These are phyloP conservation scores for Colletotrichum horii DNA, from an alignment of 2,329 filamentous ascomycete genomes.

Conservation along the genomic window DNA sequence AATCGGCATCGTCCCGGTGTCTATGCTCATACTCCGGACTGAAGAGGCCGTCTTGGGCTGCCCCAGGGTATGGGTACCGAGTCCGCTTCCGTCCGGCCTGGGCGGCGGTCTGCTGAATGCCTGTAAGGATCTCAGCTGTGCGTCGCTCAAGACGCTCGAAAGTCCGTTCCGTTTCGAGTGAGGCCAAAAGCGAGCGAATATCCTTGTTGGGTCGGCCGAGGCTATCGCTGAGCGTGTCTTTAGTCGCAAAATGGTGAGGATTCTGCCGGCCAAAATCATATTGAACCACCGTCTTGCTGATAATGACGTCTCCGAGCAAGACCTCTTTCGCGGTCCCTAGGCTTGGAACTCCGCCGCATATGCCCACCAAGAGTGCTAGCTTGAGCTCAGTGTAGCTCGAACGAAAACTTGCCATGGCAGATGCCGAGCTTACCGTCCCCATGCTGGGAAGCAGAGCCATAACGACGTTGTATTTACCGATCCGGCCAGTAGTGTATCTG, in stretches of 20 bases:
- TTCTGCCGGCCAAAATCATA: slow-evolving; percentile 27
- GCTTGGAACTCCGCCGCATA: slow-evolving; percentile 28
- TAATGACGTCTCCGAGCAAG: slow-evolving; percentile 36
- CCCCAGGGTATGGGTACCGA: slow-evolving; percentile 29
- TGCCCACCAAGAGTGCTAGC: slow-evolving; percentile 27
- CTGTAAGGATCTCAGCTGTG: slow-evolving; percentile 17
- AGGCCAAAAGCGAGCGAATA: slow-evolving; percentile 31
- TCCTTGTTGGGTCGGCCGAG: slow-evolving; percentile 20
- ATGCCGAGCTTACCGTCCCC: slow-evolving; percentile 29
- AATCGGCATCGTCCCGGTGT: slow-evolving; percentile 24
- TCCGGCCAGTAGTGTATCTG: slow-evolving; percentile 27
- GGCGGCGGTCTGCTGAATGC: slow-evolving; percentile 22
- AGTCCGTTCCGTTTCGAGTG: slow-evolving; percentile 23
- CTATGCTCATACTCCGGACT: slow-evolving; percentile 30
- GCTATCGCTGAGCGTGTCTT: slow-evolving; percentile 19
- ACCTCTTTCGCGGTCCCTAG: slow-evolving; percentile 11
- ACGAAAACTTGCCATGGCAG: slow-evolving; percentile 13
- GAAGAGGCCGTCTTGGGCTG: slow-evolving; percentile 33
- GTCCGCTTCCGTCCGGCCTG: slow-evolving; percentile 6
- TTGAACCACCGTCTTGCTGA: slow-evolving; percentile 28
- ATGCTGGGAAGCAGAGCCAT: slow-evolving; percentile 32
- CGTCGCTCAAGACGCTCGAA: slow-evolving; percentile 13
- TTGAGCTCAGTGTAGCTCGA: slow-evolving; percentile 33
- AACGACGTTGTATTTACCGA: slow-evolving; percentile 33
- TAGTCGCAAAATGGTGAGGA: slow-evolving; percentile 19